These are phyloP conservation scores for Laguncularia racemosa DNA, from an alignment of 345 rosid species.

Conservation along the genomic window DNA sequence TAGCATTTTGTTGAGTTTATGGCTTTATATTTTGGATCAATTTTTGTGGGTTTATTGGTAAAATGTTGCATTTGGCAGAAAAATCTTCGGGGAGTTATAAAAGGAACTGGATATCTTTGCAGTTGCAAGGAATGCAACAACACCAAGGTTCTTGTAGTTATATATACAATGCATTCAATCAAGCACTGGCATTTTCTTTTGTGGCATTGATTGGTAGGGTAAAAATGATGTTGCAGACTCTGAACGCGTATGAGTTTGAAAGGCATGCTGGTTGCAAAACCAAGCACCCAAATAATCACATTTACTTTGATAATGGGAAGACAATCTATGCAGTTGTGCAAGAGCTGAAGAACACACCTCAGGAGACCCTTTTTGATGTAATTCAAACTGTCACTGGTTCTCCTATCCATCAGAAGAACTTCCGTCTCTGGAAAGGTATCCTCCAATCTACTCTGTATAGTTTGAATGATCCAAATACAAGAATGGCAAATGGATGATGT, in stretches of 20 bases:
- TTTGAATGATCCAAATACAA: neutral
- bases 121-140: constrained; percentile 49
- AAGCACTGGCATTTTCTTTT: constrained; percentile 1
- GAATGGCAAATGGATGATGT: neutral
- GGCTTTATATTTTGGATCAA: constrained; percentile 1
- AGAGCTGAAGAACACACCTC: constrained; percentile 56
- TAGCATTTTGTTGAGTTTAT: too few relatives aligned
- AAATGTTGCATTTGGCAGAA: constrained; percentile 22
- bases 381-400: constrained; percentile 49
- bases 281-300: constrained; percentile 65
- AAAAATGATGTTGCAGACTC: constrained; percentile 28
- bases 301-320: constrained; percentile 64
- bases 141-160: constrained; percentile 26
- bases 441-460: too few relatives aligned
- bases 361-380: constrained; percentile 43
- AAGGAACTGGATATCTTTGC: constrained; percentile 50
- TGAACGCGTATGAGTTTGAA: constrained; percentile 62
- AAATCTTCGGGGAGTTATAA: constrained; percentile 38
- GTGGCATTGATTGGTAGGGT: neutral
- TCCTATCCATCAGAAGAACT: constrained; percentile 48
- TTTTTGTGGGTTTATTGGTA: neutral
- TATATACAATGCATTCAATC: neutral
- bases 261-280: constrained; percentile 68
- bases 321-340: constrained; percentile 60
- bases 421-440: constrained; percentile 48